Percentiles rank a stretch among this genome's conserved stretches.
phyloP scores from a whole-genome alignment of 345 rosid species.

The Streptanthus diversifolius region DNA sequence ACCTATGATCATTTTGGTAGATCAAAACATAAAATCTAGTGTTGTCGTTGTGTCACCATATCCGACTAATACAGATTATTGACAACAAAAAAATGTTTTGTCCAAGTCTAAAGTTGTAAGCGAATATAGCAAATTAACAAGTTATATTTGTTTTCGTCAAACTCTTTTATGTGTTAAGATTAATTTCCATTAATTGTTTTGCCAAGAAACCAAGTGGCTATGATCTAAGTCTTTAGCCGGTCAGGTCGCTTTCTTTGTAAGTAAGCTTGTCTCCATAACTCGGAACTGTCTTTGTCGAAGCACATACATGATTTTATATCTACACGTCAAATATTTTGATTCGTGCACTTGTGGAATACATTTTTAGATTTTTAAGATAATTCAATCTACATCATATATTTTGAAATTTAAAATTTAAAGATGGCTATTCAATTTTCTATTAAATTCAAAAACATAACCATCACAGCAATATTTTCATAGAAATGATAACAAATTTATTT shows the following conservation, averaged over 20 bases:
- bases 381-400: neutral
- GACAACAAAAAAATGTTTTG: neutral
- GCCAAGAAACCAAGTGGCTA: constrained; percentile 12
- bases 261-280: constrained; percentile 25
- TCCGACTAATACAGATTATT: neutral
- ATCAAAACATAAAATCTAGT: too few relatives aligned
- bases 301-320: constrained; percentile 22
- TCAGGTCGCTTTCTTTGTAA: constrained; percentile 23
- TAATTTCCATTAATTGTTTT: neutral
- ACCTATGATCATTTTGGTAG: too few relatives aligned
- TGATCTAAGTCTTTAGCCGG: constrained; percentile 13
- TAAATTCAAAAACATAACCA: neutral
- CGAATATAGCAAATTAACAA: neutral
- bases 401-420: constrained; percentile 7
- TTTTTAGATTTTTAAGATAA: neutral
- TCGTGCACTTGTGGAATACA: constrained; percentile 4
- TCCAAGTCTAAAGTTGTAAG: neutral
- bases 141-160: neutral
- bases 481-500: neutral
- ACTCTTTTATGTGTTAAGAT: neutral
- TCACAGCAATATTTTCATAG: neutral
- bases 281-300: constrained; percentile 25
- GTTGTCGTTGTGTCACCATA: neutral
- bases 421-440: neutral
- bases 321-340: constrained; percentile 29